Percentiles rank a stretch among this genome's conserved stretches.
Conservation (phyloP, 345 rosid species). For the Camelina hispida region DNA sequence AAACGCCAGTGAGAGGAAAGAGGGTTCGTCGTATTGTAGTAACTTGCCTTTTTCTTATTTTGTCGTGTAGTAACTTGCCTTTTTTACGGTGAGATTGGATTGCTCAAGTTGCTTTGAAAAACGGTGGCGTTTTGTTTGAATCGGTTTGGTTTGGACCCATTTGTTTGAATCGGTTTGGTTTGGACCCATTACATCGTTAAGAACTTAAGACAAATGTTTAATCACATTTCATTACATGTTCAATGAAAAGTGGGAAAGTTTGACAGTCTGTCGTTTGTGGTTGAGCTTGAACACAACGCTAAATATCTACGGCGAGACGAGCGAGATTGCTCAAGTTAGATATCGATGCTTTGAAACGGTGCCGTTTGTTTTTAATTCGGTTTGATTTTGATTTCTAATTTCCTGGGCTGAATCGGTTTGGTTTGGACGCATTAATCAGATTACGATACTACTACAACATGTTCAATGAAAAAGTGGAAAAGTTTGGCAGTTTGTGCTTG, state of each 20-base stretch:
- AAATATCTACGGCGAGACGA: too few species aligned
- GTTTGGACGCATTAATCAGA: background rate
- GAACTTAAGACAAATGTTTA: too few species aligned
- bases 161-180: too few species aligned
- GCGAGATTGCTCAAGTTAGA: background rate
- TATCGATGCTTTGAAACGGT: background rate
- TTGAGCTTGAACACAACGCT: too few species aligned
- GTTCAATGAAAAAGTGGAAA: too few species aligned
- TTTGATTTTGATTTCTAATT: background rate
- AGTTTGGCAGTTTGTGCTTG: too few species aligned
- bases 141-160: slow-evolving; percentile 7
- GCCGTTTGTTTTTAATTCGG: background rate
- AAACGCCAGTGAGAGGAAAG: slow-evolving; percentile 26
- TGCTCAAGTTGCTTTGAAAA: background rate
- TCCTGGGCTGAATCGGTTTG: background rate
- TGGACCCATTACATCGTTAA: too few species aligned
- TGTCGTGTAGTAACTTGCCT: background rate
- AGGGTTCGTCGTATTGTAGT: slow-evolving; percentile 26
- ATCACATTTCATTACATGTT: too few species aligned
- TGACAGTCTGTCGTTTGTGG: too few species aligned
- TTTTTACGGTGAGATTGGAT: background rate
- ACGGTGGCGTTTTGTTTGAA: background rate
- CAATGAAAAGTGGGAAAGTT: too few species aligned
- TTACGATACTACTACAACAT: too few species aligned
- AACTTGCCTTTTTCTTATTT: background rate